Base-by-base conservation (phyloP, 2,329 filamentous ascomycete species). In the Penicillium sp. region DNA sequence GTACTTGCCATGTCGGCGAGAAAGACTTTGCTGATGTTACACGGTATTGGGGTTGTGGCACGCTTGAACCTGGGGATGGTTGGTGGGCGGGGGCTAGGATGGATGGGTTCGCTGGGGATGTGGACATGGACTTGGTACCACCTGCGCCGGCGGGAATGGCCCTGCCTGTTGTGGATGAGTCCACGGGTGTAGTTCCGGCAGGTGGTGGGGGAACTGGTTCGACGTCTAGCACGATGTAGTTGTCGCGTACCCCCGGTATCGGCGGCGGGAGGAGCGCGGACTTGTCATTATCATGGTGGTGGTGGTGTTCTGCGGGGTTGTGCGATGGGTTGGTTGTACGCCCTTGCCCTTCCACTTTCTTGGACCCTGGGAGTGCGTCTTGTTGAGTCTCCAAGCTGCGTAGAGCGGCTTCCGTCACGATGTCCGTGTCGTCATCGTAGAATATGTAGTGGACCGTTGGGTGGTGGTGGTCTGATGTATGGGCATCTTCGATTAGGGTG, bases 371-470 rank as follows among this genome's bases (percentile, higher is more conserved):
- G 26, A 67, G 59, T 4, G 30, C 59, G 17, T 76, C 69, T 58
- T 80, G 75, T 56, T 82, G 79, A 60, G 80, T 58, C 74, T 86
- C 77, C 76, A 88, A 75, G 22, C 83, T 82, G 37, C 83, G 81
- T 62, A 89, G 76, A 5, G 85, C 84, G 1, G 90, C 88, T 40
- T 87, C 84, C 1, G 90, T 90, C 40, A 96, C 82, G 49, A 91
- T 81, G 51, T 93, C 90, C 1, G 88, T 86, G 73, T 97, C 93
- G 78, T 98, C 95, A 77, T 98, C 93, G 69, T 87, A 87, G 81
- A 99, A 98, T 72, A 98, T 86, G 80, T 98, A 98, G 80, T 94
- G 92, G 1, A 97, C 88, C 57, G 87, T 88, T 1, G 94, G 95
- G 75, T 98, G 93, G 71, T 92, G 85, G 64, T 92, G 91, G 50